Evolutionary conservation across 169 alveolate genomes (phyloP), one percentile per base, ranked within the genome.

Genomic region (Hepatocystis sp.): DNA sequence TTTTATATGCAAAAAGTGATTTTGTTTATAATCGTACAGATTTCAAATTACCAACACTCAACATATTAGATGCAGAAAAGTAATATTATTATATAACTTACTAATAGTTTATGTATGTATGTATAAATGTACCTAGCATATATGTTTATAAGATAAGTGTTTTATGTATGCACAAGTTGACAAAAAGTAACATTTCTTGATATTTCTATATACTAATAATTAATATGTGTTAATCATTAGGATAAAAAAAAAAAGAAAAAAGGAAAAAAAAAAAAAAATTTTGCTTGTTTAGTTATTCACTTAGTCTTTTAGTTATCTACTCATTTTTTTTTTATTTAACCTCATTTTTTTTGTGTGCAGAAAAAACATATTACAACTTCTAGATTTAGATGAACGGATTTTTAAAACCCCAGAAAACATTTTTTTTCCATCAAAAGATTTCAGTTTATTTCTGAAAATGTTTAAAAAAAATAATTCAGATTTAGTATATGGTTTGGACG

Each of bases 1-100:
- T 81, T 47, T 23, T 81, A 32, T 81, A 81, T 56, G 56, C 84
- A 21, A 81, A 81, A 42, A 13, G 27, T 3, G 84, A 81, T 42
- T 63, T 81, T 32, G 58, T 63, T 19, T 13, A 51, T 49, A 25
- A 61, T 23, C 42, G 46, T 28, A 17, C 39, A 40, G 30, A 49
- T 49, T 63, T 52, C 13, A 32, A 53, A 11, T 49, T 81, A 19
- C 89, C 89, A 30, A 81, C 84, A 25, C 34, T 81, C 36, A 81
- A 63, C 34, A 81, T 81, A 39, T 25, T 81, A 34, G 89, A 81
- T 32, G 81, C 84, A 1, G 89, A 64, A 63, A 81, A 84, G 89
- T 81, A 36, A 5, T 7, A 7, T 7, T 36, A 36, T 36, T 7
- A 36, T 36, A 36, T n/a, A n/a, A n/a, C n/a, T n/a, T n/a, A n/a